Percentiles rank a stretch among this genome's conserved stretches.
phyloP scores from a whole-genome alignment of 2,329 filamentous ascomycete species.

The Trichoderma citrinoviride region DNA sequence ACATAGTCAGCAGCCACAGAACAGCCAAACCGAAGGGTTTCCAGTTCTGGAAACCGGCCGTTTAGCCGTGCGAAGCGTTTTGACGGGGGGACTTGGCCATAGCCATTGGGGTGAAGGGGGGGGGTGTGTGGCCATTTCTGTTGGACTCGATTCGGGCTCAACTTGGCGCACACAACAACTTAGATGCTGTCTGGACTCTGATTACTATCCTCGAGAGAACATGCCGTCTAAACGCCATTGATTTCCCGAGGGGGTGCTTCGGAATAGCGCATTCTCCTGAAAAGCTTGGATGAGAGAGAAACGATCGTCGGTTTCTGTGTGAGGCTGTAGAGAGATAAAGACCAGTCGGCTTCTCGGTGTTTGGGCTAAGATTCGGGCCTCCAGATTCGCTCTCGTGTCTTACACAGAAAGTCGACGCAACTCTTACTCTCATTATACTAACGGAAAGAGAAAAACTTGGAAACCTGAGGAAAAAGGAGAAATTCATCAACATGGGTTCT shows the following conservation, averaged over 20 bases:
- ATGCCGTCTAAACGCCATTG: constrained; percentile 1
- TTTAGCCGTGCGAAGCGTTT: constrained; percentile 18
- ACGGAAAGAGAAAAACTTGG: too few species aligned
- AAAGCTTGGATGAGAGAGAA: background rate
- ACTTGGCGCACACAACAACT: background rate
- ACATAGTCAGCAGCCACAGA: too few species aligned
- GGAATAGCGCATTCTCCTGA: background rate
- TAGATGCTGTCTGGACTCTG: background rate
- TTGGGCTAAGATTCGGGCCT: background rate
- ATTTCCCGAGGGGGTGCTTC: background rate
- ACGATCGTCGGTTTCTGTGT: background rate
- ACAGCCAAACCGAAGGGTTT: background rate
- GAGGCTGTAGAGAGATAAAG: background rate
- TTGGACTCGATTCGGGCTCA: constrained; percentile 9
- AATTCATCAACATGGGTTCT: constrained; percentile 7
- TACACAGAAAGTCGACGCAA: background rate
- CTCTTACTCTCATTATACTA: background rate
- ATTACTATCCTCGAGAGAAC: background rate
- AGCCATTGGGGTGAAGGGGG: too few species aligned
- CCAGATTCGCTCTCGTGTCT: background rate
- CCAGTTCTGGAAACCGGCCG: background rate
- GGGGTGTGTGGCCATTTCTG: too few species aligned
- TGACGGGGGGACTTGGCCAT: background rate
- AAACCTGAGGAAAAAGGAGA: background rate
- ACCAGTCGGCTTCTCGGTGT: background rate